Percentiles rank a stretch among this genome's conserved stretches.
Evolutionary conservation across 1,139 yeast genomes (phyloP).

Genomic region (Geotrichum phurueaensis): DNA sequence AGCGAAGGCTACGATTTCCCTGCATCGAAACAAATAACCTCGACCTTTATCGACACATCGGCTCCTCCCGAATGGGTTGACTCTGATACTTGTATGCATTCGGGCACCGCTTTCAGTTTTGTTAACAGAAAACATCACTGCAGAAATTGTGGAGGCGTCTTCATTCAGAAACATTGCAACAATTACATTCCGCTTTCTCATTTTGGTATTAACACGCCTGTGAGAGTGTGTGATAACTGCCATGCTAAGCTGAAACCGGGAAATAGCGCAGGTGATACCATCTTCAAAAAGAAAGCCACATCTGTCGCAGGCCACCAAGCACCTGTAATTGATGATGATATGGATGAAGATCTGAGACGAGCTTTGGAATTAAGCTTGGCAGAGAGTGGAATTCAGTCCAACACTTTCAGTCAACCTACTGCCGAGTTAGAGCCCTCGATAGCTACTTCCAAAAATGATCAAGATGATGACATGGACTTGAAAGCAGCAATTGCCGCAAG

Average conservation of each 20-base stretch:
- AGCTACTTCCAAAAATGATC: constrained; percentile 33
- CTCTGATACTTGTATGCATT: constrained; percentile 90
- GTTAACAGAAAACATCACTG: constrained; percentile 93
- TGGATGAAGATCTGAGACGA: constrained; percentile 68
- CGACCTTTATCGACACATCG: constrained; percentile 72
- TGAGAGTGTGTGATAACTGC: constrained; percentile 91
- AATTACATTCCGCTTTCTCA: constrained; percentile 67
- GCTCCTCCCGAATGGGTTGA: constrained; percentile 99
- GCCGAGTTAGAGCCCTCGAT: neutral
- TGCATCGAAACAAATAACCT: constrained; percentile 32
- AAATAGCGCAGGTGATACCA: constrained; percentile 20
- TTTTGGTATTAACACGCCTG: constrained; percentile 81
- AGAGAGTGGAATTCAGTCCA: constrained; percentile 39
- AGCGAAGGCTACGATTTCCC: constrained; percentile 67
- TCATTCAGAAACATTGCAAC: constrained; percentile 75
- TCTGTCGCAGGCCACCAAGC: neutral
- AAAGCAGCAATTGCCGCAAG: constrained; percentile 96
- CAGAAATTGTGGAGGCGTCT: constrained; percentile 95
- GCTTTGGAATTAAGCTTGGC: constrained; percentile 76
- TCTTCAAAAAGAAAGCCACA: constrained; percentile 4
- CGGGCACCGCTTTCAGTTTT: constrained; percentile 73
- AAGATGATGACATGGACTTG: constrained; percentile 83
- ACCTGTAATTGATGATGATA: constrained; percentile 39
- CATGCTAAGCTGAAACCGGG: constrained; percentile 45
- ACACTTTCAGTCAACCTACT: constrained; percentile 15